Base-by-base conservation (phyloP, 2,329 filamentous ascomycete genomes). In the Fusarium chaquense region DNA sequence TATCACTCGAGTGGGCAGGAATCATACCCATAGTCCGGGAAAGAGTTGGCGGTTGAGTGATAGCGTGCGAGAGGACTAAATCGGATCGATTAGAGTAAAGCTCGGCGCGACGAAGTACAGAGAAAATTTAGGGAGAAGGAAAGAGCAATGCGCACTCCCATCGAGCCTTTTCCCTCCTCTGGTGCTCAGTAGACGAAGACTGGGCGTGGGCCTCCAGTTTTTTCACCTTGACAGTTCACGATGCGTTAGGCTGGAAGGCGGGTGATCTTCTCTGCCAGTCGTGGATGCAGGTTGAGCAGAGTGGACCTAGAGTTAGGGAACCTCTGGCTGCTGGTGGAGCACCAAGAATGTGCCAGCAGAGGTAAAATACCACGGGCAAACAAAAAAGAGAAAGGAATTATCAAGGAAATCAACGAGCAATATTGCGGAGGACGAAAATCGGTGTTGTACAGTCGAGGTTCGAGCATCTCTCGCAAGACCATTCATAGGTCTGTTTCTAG, bases 21-120 rank as follows among this genome's bases (percentile, higher is more conserved):
- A 62, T 62, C 73, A 55, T 78, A 82, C 80, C 78, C 80, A 82
- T 82, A 82, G 73, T 82, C 80, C 52, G 80, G 80, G 70, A 81
- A 80, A 62, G 79, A 81, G 72, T 77, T 75, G 66, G 76, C 76
- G 61, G 78, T 67, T 59, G 79, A 81, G 56, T 73, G 62, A 63
- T 82, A 82, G 62, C 79, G 76, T 55, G 70, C 70, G 57, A 76
- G 69, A 53, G 78, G 73, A 71, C 79, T 81, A 59, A 56, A 54
- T 12, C 26, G 44, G 53, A 40, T 52, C 24, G 35, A 51, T 50
- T 58, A 60, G 46, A 68, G 59, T 49, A 60, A 60, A 45, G 67
- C 58, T 58, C 52, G 32, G 55, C 40, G 47, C 32, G 58, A 66
- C 26, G 10, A 36, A 28, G 41, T n/a, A 57, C 16, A 40, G 43